These are phyloP conservation scores for Thermoascus crustaceus DNA, from an alignment of 2,329 filamentous ascomycete genomes.

Conservation along the genomic window DNA sequence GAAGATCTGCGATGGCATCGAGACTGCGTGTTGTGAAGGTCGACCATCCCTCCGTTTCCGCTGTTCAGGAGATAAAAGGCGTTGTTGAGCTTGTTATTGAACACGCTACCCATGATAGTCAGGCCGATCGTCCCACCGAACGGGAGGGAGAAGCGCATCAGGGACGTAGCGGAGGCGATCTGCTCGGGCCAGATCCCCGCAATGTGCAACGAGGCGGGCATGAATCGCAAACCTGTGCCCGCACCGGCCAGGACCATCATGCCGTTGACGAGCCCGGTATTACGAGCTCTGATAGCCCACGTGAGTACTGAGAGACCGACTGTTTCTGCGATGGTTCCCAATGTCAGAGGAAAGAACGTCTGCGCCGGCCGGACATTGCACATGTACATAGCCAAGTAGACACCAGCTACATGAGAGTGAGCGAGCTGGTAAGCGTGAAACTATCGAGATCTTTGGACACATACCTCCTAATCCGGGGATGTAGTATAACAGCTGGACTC, in stretches of 20 bases:
- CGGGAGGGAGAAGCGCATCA: constrained; percentile 52
- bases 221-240: constrained; percentile 57
- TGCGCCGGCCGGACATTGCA: constrained; percentile 56
- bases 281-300: constrained; percentile 46
- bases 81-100: constrained; percentile 49
- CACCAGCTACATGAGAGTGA: constrained; percentile 36
- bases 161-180: constrained; percentile 51
- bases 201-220: constrained; percentile 56
- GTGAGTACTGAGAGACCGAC: constrained; percentile 52
- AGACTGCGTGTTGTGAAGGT: constrained; percentile 31
- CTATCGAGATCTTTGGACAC: constrained; percentile 10
- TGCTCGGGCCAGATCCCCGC: constrained; percentile 53
- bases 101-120: constrained; percentile 61
- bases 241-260: constrained; percentile 59
- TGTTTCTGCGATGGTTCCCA: constrained; percentile 50
- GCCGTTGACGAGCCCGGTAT: constrained; percentile 48
- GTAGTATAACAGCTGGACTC: constrained; percentile 54
- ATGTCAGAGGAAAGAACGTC: constrained; percentile 52
- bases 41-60: constrained; percentile 26
- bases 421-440: no score
- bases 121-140: constrained; percentile 59
- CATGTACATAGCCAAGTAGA: constrained; percentile 49
- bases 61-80: constrained; percentile 16
- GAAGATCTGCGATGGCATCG: constrained; percentile 26
- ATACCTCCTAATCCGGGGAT: constrained; percentile 54